phyloP scores from a whole-genome alignment of 805 yeast species.

The Torulaspora delbrueckii region DNA sequence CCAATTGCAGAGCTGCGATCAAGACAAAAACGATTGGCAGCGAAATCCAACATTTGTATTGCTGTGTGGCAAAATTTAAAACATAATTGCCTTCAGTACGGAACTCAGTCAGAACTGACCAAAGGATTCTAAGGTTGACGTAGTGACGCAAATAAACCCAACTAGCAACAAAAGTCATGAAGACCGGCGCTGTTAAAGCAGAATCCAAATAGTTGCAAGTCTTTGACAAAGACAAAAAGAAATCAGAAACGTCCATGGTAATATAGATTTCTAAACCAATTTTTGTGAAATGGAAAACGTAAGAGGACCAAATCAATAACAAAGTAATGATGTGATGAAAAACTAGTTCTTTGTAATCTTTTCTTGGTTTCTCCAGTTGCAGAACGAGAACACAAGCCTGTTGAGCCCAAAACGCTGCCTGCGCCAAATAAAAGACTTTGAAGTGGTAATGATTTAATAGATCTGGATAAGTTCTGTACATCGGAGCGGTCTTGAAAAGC shows the following conservation, averaged over 20 bases:
- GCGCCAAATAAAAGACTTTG: conserved; percentile 80
- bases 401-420: conserved; percentile 97
- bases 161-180: conserved; percentile 56
- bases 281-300: conserved; percentile 93
- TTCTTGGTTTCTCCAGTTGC: conserved; percentile 91
- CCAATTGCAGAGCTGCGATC: conserved; percentile 74
- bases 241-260: conserved; percentile 95
- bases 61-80: conserved; percentile 82
- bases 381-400: conserved; percentile 78
- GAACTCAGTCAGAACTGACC: conserved; percentile 84
- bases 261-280: conserved; percentile 88
- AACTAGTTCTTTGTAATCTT: conserved; percentile 85
- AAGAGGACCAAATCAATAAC: conserved; percentile 77
- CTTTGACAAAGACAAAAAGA: conserved; percentile 78
- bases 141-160: conserved; percentile 93
- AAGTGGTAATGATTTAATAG: conserved; percentile 59
- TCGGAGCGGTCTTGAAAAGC: conserved; percentile 80
- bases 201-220: conserved; percentile 82
- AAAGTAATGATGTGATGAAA: conserved; percentile 92
- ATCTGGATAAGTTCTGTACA: conserved; percentile 83
- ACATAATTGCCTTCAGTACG: conserved; percentile 75
- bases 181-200: conserved; percentile 55
- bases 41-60: conserved; percentile 94
- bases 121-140: conserved; percentile 71
- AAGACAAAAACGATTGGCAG: conserved; percentile 82